Percentiles rank a stretch among this genome's conserved stretches.
phyloP scores from a whole-genome alignment of 208 protist species.

The Acanthamoeba triangularis region DNA sequence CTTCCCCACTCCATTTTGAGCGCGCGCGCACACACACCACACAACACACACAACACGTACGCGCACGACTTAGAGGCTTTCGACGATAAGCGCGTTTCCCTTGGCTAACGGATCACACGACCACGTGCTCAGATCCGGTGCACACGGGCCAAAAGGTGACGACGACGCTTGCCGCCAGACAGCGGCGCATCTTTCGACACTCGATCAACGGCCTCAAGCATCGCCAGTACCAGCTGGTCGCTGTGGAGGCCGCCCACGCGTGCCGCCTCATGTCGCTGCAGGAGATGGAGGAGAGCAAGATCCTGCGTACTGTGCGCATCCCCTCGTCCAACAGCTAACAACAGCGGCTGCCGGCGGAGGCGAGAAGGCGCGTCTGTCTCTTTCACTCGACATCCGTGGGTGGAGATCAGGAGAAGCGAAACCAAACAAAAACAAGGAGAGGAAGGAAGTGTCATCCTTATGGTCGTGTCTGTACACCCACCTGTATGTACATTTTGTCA shows the following conservation, averaged over 20 bases:
- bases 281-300: conserved; percentile 69
- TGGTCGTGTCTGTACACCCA: not conserved
- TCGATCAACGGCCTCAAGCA: conserved; percentile 59
- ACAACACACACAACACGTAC: not conserved
- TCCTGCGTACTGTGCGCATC: conserved; percentile 51
- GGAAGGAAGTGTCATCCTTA: not conserved
- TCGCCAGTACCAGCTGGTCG: conserved; percentile 73
- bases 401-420: too few relatives aligned
- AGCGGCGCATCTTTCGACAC: conserved; percentile 60
- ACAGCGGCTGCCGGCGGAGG: too few relatives aligned
- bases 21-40: too few relatives aligned
- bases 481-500: conserved; percentile 28
- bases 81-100: too few relatives aligned
- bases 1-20: not conserved
- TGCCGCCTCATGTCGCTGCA: conserved; percentile 36
- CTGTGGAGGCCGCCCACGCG: conserved; percentile 66
- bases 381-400: too few relatives aligned
- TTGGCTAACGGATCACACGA: not conserved
- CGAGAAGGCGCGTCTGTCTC: too few relatives aligned
- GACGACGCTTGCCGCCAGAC: not conserved
- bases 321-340: not conserved
- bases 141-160: conserved; percentile 38
- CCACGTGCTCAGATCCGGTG: conserved; percentile 38
- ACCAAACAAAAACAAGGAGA: not conserved
- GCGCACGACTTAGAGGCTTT: too few relatives aligned